These are phyloP conservation scores for Solanum virginianum DNA, from an alignment of 257 asterid species.

Conservation along the genomic window DNA sequence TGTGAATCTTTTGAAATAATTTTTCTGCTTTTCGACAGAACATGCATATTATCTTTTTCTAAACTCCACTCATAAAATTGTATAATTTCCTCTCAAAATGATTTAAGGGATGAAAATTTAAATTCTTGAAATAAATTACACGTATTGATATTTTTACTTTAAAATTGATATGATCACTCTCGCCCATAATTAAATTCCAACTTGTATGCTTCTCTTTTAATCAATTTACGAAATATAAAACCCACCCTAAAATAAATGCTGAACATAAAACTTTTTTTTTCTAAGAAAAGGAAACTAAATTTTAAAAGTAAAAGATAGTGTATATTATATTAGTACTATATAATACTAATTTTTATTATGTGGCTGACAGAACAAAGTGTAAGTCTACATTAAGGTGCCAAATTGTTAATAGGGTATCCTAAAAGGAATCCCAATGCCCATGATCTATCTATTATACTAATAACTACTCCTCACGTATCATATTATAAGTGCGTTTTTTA, in stretches of 20 bases:
- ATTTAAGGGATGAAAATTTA: background rate
- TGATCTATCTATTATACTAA: background rate
- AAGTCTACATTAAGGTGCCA: background rate
- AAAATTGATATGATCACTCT: background rate
- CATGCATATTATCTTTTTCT: background rate
- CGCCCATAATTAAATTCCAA: background rate
- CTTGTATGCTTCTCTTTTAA: background rate
- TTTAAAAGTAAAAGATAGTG: background rate
- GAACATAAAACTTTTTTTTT: background rate
- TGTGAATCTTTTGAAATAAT: background rate
- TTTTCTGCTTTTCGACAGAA: background rate
- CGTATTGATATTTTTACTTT: background rate
- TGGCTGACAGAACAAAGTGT: background rate
- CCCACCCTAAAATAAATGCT: background rate
- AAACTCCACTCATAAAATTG: rapidly evolving
- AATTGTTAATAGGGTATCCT: background rate
- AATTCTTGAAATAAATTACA: background rate
- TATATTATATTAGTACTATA: background rate
- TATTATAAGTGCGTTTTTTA: too few relatives aligned
- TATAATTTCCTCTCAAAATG: background rate
- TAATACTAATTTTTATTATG: background rate
- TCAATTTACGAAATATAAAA: too few relatives aligned
- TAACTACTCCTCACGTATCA: too few relatives aligned
- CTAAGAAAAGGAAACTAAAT: background rate
- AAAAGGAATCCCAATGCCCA: background rate